phyloP scores from a whole-genome alignment of 805 yeast species.

The Metschnikowia similis region DNA sequence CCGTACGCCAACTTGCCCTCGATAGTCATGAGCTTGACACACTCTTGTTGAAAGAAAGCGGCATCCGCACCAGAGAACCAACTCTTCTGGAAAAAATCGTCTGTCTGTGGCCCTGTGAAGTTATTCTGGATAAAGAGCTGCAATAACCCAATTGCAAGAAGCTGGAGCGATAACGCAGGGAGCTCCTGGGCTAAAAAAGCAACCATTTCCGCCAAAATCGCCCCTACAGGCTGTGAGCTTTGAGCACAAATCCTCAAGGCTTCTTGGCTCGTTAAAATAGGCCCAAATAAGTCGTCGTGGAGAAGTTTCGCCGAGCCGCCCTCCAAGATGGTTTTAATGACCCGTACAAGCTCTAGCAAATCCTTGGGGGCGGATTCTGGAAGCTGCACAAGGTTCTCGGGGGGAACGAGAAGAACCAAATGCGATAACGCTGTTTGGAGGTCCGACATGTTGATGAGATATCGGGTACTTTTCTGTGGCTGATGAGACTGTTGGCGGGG shows the following conservation, averaged over 20 bases:
- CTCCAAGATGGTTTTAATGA: constrained; percentile 5
- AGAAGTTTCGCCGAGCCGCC: constrained; percentile 27
- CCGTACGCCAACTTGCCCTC: constrained; percentile 74
- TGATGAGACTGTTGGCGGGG: neutral
- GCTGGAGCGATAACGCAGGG: constrained; percentile 18
- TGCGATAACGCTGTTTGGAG: constrained; percentile 11
- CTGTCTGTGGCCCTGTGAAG: constrained; percentile 75
- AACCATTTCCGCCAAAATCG: constrained; percentile 14
- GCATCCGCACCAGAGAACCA: constrained; percentile 24
- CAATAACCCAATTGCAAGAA: constrained; percentile 55
- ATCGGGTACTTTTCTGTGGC: neutral
- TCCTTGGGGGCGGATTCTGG: neutral
- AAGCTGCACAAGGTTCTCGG: neutral
- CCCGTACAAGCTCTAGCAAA: neutral
- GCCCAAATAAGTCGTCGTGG: constrained; percentile 17
- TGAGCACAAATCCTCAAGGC: constrained; percentile 14
- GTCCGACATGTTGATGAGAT: neutral
- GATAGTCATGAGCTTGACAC: constrained; percentile 41
- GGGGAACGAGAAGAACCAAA: constrained; percentile 16
- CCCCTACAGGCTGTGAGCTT: constrained; percentile 16
- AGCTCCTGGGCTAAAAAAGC: constrained; percentile 3
- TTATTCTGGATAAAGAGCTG: constrained; percentile 72
- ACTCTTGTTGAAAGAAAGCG: constrained; percentile 21
- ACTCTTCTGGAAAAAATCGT: constrained; percentile 30
- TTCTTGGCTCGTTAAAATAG: constrained; percentile 15